Percentiles rank a stretch among this genome's conserved stretches.
Conservation (phyloP, 2,329 filamentous ascomycete species). For the Amylocarpus encephaloides region DNA sequence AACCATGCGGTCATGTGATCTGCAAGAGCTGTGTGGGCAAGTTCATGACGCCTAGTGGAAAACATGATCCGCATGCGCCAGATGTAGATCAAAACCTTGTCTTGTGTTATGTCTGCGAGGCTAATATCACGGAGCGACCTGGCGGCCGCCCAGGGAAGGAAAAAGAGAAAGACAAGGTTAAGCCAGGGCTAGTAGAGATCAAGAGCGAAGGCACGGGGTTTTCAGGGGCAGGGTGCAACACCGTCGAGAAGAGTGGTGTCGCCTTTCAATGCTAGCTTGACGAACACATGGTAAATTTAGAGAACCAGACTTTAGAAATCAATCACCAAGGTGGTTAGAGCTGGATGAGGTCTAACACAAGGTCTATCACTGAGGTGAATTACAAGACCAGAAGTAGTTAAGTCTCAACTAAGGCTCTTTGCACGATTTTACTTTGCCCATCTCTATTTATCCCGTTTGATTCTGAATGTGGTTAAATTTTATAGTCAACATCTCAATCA, state of each 20-base stretch:
- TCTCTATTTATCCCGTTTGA: too few species aligned
- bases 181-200: slow-evolving; percentile 70
- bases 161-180: slow-evolving; percentile 51
- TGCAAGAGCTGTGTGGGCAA: slow-evolving; percentile 79
- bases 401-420: too few species aligned
- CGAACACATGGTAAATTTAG: not conserved
- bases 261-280: slow-evolving; percentile 67
- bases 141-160: slow-evolving; percentile 42
- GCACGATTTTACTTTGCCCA: too few species aligned
- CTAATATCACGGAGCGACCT: slow-evolving; percentile 54
- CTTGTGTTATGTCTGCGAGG: slow-evolving; percentile 82
- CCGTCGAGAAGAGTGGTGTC: slow-evolving; percentile 71
- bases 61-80: slow-evolving; percentile 53
- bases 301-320: too few species aligned
- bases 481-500: too few species aligned
- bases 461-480: too few species aligned
- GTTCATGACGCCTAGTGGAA: slow-evolving; percentile 62
- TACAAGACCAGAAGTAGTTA: too few species aligned
- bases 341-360: too few species aligned
- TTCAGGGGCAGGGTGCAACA: slow-evolving; percentile 76
- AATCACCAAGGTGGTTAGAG: too few species aligned
- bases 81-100: slow-evolving; percentile 44
- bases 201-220: slow-evolving; percentile 88
- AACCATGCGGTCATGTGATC: slow-evolving; percentile 85
- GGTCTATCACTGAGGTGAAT: too few species aligned